phyloP scores from a whole-genome alignment of 1,284 basidiomycete species.

The Microbotryum violaceum region DNA sequence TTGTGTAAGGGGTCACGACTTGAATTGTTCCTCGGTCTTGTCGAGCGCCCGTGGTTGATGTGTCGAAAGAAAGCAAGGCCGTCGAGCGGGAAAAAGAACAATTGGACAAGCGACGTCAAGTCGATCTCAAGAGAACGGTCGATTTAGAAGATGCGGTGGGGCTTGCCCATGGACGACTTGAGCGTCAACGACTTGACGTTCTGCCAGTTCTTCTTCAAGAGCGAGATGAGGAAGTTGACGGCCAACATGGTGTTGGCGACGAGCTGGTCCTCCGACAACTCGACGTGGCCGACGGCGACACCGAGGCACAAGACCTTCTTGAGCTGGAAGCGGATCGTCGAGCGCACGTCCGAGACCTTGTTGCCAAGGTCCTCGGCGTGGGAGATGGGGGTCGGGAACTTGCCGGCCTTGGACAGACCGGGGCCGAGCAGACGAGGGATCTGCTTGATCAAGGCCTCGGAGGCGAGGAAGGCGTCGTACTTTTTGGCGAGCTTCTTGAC shows the following conservation, averaged over 20 bases:
- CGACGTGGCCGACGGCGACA: constrained; percentile 94
- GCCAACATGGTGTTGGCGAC: constrained; percentile 95
- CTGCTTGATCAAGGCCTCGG: constrained; percentile 98
- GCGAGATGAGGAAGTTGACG: constrained; percentile 99
- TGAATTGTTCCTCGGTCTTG: no score
- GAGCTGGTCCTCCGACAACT: constrained; percentile 97
- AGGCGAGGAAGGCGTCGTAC: constrained; percentile 98
- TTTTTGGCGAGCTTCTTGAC: constrained; percentile 99
- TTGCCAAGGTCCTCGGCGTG: constrained; percentile 83
- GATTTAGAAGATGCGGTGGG: constrained; percentile 78
- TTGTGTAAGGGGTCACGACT: no score
- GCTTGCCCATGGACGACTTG: constrained; percentile 99
- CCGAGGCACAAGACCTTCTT: constrained; percentile 99
- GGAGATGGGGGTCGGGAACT: constrained; percentile 92
- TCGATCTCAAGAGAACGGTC: constrained; percentile 3
- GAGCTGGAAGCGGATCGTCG: constrained; percentile 80
- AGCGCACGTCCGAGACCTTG: constrained; percentile 93
- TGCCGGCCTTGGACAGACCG: constrained; percentile 99
- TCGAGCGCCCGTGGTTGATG: no score
- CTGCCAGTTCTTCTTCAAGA: constrained; percentile 97
- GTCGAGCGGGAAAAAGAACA: no score
- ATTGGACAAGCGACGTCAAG: no score
- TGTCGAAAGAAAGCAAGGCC: no score
- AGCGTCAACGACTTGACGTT: constrained; percentile 98
- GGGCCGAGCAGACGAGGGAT: constrained; percentile 99